Conservation (phyloP, 192 early-diverging fungal species). For the Podila minutissima region DNA sequence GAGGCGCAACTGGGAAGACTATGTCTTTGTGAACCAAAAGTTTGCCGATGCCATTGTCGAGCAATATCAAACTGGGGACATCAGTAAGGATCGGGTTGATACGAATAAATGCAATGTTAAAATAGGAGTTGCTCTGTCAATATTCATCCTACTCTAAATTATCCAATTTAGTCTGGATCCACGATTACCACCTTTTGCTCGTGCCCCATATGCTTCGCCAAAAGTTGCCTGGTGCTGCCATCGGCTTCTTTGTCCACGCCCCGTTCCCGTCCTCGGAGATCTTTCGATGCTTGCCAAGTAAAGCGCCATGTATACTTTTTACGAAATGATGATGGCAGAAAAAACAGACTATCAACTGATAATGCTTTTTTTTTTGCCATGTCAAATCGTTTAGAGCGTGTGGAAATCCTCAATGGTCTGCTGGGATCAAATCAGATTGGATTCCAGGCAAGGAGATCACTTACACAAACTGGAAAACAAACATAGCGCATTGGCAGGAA, state of each 20-base stretch:
- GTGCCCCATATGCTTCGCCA: conserved; percentile 89
- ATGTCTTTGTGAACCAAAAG: conserved; percentile 80
- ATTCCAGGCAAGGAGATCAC: conserved; percentile 72
- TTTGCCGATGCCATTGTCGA: conserved; percentile 79
- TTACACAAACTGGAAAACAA: too few species aligned
- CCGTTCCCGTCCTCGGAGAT: conserved; percentile 98
- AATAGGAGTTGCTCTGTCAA: conserved; percentile 2
- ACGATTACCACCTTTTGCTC: conserved; percentile 97
- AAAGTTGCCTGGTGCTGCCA: conserved; percentile 80
- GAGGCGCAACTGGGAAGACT: conserved; percentile 78
- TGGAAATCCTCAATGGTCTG: conserved; percentile 86
- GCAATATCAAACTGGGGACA: conserved; percentile 80
- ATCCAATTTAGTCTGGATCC: conserved; percentile 83
- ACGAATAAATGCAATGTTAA: neutral
- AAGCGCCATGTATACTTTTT: neutral
- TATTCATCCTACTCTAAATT: neutral
- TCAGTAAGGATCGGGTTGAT: conserved; percentile 61
- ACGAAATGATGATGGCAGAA: too few species aligned
- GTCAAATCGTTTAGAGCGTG: conserved; percentile 61
- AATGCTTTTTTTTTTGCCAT: neutral
- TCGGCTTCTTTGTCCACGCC: conserved; percentile 96
- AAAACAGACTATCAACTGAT: neutral
- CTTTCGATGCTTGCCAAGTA: conserved; percentile 89
- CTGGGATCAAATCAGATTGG: conserved; percentile 94
- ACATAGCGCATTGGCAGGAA: too few species aligned